Percentiles rank a stretch among this genome's conserved stretches.
Conservation (phyloP, 768 basidiomycete genomes). For the Amanita thiersii region DNA sequence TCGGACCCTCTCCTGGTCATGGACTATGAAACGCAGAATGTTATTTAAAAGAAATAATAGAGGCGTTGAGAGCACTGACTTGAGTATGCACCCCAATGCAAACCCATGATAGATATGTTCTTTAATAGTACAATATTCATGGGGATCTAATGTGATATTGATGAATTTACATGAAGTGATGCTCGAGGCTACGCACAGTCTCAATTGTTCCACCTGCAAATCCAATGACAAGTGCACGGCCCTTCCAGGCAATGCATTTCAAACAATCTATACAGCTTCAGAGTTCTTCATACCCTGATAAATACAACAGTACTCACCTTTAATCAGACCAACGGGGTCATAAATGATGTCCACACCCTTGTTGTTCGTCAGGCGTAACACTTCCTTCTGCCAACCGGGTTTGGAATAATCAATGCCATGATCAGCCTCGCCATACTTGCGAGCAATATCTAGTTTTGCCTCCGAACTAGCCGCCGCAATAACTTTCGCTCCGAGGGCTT, state of each 20-base stretch:
- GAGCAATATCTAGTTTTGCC: constrained; percentile 74
- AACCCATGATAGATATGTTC: constrained; percentile 75
- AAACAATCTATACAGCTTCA: constrained; percentile 48
- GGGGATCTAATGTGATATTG: constrained; percentile 50
- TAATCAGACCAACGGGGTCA: constrained; percentile 79
- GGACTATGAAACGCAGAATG: constrained; percentile 28
- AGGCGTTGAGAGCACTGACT: constrained; percentile 34
- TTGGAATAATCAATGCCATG: constrained; percentile 71
- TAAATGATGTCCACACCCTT: constrained; percentile 84
- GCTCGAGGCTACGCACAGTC: constrained; percentile 38
- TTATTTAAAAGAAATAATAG: constrained; percentile 1
- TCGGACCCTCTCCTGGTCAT: constrained; percentile 57
- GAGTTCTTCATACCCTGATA: neutral
- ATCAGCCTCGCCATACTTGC: constrained; percentile 75
- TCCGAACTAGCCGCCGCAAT: constrained; percentile 87
- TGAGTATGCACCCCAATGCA: constrained; percentile 82
- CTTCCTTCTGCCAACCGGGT: constrained; percentile 84
- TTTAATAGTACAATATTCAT: constrained; percentile 79
- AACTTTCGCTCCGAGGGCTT: constrained; percentile 86
- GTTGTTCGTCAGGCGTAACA: constrained; percentile 73
- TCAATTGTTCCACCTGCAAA: constrained; percentile 84
- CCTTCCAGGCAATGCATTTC: constrained; percentile 94
- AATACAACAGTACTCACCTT: constrained; percentile 28
- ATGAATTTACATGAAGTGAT: constrained; percentile 10
- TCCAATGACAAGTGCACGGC: constrained; percentile 87